Evolutionary conservation across 192 early-diverging fungal species (phyloP), one percentile per base, ranked within the genome.

Genomic region (Backusella westeae): DNA sequence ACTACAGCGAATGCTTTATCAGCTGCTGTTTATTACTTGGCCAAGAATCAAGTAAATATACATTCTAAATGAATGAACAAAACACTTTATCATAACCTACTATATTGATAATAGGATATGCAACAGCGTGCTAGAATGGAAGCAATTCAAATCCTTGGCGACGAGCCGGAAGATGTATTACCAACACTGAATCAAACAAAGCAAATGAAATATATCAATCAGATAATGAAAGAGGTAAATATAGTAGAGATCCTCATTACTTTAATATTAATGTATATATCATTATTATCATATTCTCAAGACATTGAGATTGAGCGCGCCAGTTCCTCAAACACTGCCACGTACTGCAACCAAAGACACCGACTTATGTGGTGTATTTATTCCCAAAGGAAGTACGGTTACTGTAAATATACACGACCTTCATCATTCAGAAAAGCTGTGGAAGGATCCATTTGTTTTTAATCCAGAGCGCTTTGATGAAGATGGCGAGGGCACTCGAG

Each of bases 61-160:
- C 6, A n/a, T 17, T 49, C 19, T n/a, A 49, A 19, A 49, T 0
- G 1, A 39, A 3, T 39, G 42, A 53, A 4, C n/a, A 8, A 53
- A 21, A 88, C 4, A 82, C 8, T 39, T 39, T 12, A 39, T 39
- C 38, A 12, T 3, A 39, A 12, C 38, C 8, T 12, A 3, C 38
- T 39, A 87, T 56, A 88, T 89, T 80, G 42, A 82, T 15, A 84
- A 88, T 36, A 87, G 63, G 74, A 87, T 8, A 83, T 90, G 35
- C 90, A 91, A 82, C 59, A 82, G 21, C 87, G 84, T 69, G 89
- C 87, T 15, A 85, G 90, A 53, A 67, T 76, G 21, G 87, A 90
- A 72, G 88, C 86, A 21, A 56, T 87, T 9, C 42, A 67, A 6
- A 79, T 91, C 1, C 76, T 91, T 19, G 90, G 90, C 21, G 86